Evolutionary conservation across 345 rosid species (phyloP), one percentile per base, ranked within the genome.

Genomic region (Gossypium bickii): DNA sequence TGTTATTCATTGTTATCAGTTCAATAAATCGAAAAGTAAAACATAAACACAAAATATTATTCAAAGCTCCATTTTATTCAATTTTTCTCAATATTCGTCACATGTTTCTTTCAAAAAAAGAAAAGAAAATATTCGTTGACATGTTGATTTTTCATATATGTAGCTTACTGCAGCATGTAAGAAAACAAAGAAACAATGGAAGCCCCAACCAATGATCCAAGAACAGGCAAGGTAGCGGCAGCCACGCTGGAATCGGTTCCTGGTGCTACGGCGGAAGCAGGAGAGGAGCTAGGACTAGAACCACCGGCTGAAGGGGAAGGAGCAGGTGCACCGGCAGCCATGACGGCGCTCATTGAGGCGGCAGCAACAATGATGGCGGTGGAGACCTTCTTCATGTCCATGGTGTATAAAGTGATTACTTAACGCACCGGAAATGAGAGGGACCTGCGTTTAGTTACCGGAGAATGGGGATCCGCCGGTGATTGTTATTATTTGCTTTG

Each of bases 341-440:
- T 62, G 79, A 74, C 90, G 3, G 82, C 80, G 65, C 81, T 83
- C 82, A 91, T 77, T 73, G 86, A 83, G 82, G 90, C 88, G 2
- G 92, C 92, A 1, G 78, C 87, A 0, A 87, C 9, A 24, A 89
- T 75, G 78, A 87, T 78, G 22, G 85, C 91, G 11, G 75, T 85
- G 68, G 85, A 81, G 80, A 91, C 83, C 89, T 87, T 93, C 86
- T 89, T 90, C 89, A 85, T 75, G 74, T 85, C 95, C 96, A 93
- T 93, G 83, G 56, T 57, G 52, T 16, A 27, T 25, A 59, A 12
- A 24, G 27, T 1, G 12, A 48, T 48, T 48, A 48, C 12, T 3
- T 3, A 8, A 56, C 25, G 18, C 60, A 2, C 27, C 27, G 24
- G 1, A 56, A n/a, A 56, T 27, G 3, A 18, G 57, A n/a, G 58